phyloP scores from a whole-genome alignment of 306 rosid species.

The Fagus crenata region DNA sequence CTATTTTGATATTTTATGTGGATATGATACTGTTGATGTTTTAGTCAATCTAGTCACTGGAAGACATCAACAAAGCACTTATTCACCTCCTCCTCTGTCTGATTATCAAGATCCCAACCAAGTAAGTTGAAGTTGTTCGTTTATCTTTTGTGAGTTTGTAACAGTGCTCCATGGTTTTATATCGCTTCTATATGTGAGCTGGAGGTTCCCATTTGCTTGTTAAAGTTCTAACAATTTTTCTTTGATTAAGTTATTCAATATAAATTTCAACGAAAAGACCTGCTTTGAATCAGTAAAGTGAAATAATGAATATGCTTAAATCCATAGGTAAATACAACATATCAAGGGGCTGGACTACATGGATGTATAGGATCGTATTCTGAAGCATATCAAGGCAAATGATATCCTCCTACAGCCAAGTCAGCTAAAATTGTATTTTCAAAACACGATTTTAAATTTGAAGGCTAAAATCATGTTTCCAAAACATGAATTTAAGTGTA shows the following conservation, averaged over 20 bases:
- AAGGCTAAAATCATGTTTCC: too few species aligned
- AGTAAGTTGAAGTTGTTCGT: conserved; percentile 31
- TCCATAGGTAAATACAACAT: conserved; percentile 23
- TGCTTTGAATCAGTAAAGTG: not conserved
- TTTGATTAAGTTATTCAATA: not conserved
- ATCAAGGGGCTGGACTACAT: conserved; percentile 16
- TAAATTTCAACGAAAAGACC: not conserved
- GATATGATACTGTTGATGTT: conserved; percentile 16
- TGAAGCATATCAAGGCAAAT: conserved; percentile 23
- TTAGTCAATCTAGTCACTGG: conserved; percentile 27
- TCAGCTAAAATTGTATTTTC: too few species aligned
- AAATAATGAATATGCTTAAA: not conserved
- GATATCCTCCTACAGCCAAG: too few species aligned
- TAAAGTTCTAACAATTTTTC: too few species aligned
- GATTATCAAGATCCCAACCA: conserved; percentile 28
- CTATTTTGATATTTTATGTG: not conserved
- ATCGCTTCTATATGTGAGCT: too few species aligned
- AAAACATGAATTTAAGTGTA: too few species aligned
- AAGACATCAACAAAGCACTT: conserved; percentile 13
- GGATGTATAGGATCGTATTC: conserved; percentile 29
- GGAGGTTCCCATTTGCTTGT: too few species aligned
- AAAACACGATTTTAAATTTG: too few species aligned
- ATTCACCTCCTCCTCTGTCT: conserved; percentile 19
- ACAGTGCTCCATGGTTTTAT: too few species aligned
- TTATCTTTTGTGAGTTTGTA: not conserved